Base-by-base conservation (phyloP, 139 green algal species). In the Tetratostichococcus sp. region DNA sequence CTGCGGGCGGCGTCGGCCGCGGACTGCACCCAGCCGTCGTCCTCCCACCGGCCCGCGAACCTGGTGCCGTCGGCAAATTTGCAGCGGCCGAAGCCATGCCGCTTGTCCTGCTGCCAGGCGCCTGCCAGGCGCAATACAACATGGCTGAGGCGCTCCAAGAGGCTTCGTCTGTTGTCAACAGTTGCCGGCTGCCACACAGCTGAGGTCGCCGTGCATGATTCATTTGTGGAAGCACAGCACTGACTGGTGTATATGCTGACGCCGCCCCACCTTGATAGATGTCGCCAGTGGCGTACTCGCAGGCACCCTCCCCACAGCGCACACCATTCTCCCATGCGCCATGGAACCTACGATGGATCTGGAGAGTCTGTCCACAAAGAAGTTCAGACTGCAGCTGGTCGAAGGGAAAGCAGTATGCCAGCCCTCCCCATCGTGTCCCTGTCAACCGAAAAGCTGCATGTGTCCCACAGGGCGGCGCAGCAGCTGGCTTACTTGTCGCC, bases 11-110 rank as follows among this genome's bases (percentile, higher is more conserved):
- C 86, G 22, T 94, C 87, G 26, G 91, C 91, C 1, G 73, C 50
- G 22, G 80, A 87, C 82, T 97, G 91, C 70, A 96, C 65, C 91
- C 91, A 97, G 8, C 66, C 77, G 70, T 94, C 92, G 23, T 88
- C 85, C 76, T 92, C 84, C 92, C 92, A 97, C 26, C 86, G 71
- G 0, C 92, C 91, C 19, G 73, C 70, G 75, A 93, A 97, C 57
- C 77, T 82, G 1, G 69, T 76, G 19, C 90, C 91, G 73, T 95
- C 91, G 3, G 82, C 69, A 80, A 94, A 95, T 43, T 77, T 77
- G 79, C 84, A 89, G 11, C 62, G 50, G 58, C 75, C 75, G 11
- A 72, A 17, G 4, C 91, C 91, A 66, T 88, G 83, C 16, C 89
- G 85, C 62, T 81, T 78, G 81, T 96, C 89, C 30, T 83, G 65